phyloP scores from a whole-genome alignment of 139 green algal genomes.

The Chlamydomonas applanata region DNA sequence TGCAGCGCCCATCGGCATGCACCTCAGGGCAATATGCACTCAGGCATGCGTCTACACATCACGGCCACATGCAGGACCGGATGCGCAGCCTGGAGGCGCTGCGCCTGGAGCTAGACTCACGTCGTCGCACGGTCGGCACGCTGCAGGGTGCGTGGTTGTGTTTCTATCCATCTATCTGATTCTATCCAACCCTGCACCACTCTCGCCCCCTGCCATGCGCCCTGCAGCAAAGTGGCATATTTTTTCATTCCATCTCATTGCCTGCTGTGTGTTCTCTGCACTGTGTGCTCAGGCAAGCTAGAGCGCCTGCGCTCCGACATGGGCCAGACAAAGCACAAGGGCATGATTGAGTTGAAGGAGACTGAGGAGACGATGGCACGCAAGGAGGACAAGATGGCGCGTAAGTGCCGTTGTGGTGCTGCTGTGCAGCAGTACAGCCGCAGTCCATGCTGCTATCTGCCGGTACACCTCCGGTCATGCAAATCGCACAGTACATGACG shows the following conservation, averaged over 20 bases:
- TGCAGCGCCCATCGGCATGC: too few relatives aligned
- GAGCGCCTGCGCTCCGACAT: conserved; percentile 46
- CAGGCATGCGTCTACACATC: too few relatives aligned
- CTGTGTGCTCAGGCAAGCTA: conserved; percentile 15
- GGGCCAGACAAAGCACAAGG: conserved; percentile 51
- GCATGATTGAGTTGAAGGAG: conserved; percentile 72
- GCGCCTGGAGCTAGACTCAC: conserved; percentile 82
- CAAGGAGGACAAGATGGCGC: conserved; percentile 78
- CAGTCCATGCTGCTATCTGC: too few relatives aligned
- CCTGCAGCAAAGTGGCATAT: too few relatives aligned
- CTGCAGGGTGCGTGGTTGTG: conserved; percentile 41
- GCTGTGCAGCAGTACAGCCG: background rate
- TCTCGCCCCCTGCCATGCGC: too few relatives aligned
- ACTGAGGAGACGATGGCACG: conserved; percentile 64
- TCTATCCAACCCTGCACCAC: too few relatives aligned
- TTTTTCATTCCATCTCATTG: too few relatives aligned
- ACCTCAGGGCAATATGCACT: too few relatives aligned
- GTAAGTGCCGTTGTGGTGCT: conserved; percentile 28
- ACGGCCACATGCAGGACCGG: conserved; percentile 55
- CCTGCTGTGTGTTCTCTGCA: background rate
- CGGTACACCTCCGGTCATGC: too few relatives aligned
- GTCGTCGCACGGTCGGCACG: conserved; percentile 72
- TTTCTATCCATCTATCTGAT: background rate
- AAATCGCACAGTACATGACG: too few relatives aligned
- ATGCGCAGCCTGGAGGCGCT: conserved; percentile 79